These are phyloP conservation scores for Phytophthora quininea DNA, from an alignment of 352 stramenopile genomes.

Conservation along the genomic window DNA sequence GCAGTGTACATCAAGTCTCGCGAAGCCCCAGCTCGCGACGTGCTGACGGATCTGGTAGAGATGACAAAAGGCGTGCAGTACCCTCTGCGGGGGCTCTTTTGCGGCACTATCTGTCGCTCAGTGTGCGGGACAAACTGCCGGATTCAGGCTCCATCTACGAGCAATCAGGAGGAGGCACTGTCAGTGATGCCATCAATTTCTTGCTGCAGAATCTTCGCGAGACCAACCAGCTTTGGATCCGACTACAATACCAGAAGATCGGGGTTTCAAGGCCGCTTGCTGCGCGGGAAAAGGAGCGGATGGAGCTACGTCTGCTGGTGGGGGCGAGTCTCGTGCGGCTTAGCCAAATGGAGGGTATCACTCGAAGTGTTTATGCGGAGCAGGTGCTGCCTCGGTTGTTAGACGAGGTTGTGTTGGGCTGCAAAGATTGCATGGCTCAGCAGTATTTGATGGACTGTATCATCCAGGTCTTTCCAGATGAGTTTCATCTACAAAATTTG, in stretches of 20 bases:
- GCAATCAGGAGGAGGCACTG: constrained; percentile 63
- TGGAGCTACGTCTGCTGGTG: constrained; percentile 97
- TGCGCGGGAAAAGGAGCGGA: constrained; percentile 78
- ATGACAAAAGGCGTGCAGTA: constrained; percentile 99
- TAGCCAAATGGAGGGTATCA: constrained; percentile 95
- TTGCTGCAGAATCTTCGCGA: constrained; percentile 97
- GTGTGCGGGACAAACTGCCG: constrained; percentile 95
- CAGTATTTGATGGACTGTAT: constrained; percentile 99
- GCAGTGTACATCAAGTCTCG: constrained; percentile 94
- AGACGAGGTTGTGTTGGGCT: constrained; percentile 93
- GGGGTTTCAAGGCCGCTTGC: constrained; percentile 23
- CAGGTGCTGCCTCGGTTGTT: constrained; percentile 91
- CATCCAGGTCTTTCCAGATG: constrained; percentile 97
- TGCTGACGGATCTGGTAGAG: constrained; percentile 98
- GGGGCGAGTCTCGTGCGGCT: constrained; percentile 97
- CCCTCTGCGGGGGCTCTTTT: constrained; percentile 98
- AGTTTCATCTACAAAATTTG: constrained; percentile 98
- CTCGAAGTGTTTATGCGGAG: constrained; percentile 88
- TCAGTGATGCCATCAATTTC: constrained; percentile 95
- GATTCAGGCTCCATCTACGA: constrained; percentile 81
- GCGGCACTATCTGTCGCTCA: constrained; percentile 94
- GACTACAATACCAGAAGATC: constrained; percentile 93
- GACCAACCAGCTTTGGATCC: constrained; percentile 99
- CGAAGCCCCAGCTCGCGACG: constrained; percentile 78
- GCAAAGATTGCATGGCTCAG: constrained; percentile 96